Evolutionary conservation across 768 basidiomycete genomes (phyloP), one percentile per base, ranked within the genome.

Genomic region (Agaricus blazei): DNA sequence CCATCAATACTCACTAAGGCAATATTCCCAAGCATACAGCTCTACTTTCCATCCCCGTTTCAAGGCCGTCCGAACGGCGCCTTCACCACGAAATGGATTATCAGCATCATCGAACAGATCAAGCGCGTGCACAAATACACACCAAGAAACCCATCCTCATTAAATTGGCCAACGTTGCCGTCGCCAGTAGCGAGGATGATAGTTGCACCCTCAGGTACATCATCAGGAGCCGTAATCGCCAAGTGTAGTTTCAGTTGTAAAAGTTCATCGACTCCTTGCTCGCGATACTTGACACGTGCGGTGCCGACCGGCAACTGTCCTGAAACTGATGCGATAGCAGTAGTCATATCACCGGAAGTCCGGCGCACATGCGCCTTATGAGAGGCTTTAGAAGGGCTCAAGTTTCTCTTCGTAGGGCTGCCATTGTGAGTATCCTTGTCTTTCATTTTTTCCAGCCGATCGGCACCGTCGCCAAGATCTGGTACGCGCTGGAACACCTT

Each of bases 201-300:
- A 19, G 90, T 93, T 11, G 85, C 81, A 2, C 83, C 81, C 9
- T 84, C 84, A 2, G 82, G 84, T 1, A 78, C 75, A 14, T 74
- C 72, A 58, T 91, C 88, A 6, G 80, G 77, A 43, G 81, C 83
- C 9, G 87, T 84, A 50, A 98, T 75, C 9, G 87, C 87, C 66
- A 95, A 93, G 60, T 94, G 86, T 29, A 98, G 76, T 67, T 98
- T 97, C 56, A 98, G 76, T 69, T 97, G 94, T 48, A 98, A 72
- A 26, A 97, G 77, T 71, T 98, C 95, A 67, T 98, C 95, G 2
- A 98, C 95, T 9, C 92, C 93, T 70, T 98, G 94, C 64, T 95
- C 92, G 54, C 90, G 81, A 65, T 86, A 92, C 36, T 84, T 80
- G 52, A 84, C 69, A 15, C 54, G 54, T 9, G 36, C 31, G 4